Base-by-base conservation (phyloP, 75 land plant species). In the Sequoia sempervirens region DNA sequence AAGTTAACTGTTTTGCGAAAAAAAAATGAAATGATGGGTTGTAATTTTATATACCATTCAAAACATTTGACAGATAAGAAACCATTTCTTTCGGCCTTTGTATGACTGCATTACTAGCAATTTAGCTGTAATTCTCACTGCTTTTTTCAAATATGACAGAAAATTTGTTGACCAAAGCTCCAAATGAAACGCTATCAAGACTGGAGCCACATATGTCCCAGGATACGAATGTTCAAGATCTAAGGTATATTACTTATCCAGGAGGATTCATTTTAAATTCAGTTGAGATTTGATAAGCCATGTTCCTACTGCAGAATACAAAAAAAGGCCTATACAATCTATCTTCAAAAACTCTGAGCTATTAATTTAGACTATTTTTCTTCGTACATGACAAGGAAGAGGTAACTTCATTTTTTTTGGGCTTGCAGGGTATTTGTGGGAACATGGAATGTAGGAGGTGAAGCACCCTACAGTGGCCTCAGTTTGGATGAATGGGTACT, bases 391-490 rank as follows among this genome's bases (percentile, higher is more conserved):
- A 56, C 61, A 56, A 68, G n/a, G 28, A 68, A 28, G 12, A 68
- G 34, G 32, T 68, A 28, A 68, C 72, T 7, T 68, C 12, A 26
- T 28, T 9, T 10, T 28, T 52, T 84, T 45, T 15, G 53, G 26
- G 34, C 3, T 36, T 37, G 41, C 75, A 95, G 96, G 81, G 54
- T 94, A 50, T 91, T 92, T 87, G 93, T 92, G 56, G 91, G 93
- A 17, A 92, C 99, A 38, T 97, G 99, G 99, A 97, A 97, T 84
- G 97, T 97, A 75, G 99, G 92, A 43, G 99, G 97, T 43, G 93
- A 88, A 84, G 86, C 93, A 1, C 97, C 97, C 9, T 88, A 92
- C 1, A 85, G 86, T 76, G 83, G 92, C 66, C 54, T 97, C 87
- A 91, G 90, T 84, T 82, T 95, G 40, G 91, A 92, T 41, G 93